Base-by-base conservation (phyloP, 169 alveolate genomes). In the Perkinsus marinus region DNA sequence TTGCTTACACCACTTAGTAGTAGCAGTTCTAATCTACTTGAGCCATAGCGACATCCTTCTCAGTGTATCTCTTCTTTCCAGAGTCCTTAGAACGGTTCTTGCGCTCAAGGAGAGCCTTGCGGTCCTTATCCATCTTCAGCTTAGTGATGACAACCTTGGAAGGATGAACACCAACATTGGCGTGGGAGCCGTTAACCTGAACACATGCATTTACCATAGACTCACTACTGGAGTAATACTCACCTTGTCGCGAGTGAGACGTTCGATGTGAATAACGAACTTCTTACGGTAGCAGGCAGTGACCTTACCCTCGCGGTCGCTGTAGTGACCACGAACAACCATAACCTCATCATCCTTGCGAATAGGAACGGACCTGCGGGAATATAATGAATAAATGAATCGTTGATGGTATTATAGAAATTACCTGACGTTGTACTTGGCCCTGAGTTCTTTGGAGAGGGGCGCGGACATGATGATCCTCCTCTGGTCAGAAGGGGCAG, bases 311-410 rank as follows among this genome's bases (percentile, higher is more conserved):
- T 97, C 99, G 90, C 99, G 98, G 92, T 98, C 99, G 95, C 98
- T 99, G 94, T 92, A 95, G 93, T 95, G 96, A 38, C 99, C 99
- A 92, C 99, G 96, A 90, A 98, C 98, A 92, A 99, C 97, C 97
- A 97, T 97, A 91, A 99, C 99, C 93, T 98, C 99, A 93, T 99
- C 99, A 91, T 98, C 99, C 95, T 98, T 98, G 93, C 99, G 97
- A 91, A 99, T 97, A 92, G 99, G 99, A 92, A 99, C 96, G 7
- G 99, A 96, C 92, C 99, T 30, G 41, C 41, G 17, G 22, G 41
- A 30, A 46, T 9, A 43, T 26, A n/a, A 41, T 39, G 19, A 30
- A 13, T 57, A 57, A 30, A 57, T 13, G 79, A 13, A 30, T 26
- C 79, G 22, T 13, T 13, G 22, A 57, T 19, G 34, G 7, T 7